Conservation (phyloP, 345 rosid species). For the Eucalyptus victrix region DNA sequence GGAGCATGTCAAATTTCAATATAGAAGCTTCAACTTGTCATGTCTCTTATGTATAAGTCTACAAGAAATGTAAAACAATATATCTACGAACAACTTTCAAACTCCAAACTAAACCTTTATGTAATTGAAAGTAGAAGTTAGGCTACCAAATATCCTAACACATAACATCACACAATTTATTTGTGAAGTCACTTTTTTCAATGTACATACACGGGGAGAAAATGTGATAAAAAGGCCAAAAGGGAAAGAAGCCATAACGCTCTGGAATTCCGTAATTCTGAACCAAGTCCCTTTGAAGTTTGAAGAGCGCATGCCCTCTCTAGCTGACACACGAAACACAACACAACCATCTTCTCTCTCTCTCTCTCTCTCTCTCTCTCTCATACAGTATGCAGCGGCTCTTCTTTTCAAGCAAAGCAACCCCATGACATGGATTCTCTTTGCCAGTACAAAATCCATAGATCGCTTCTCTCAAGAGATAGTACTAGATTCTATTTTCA, state of each 20-base stretch:
- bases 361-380: background rate
- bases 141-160: background rate
- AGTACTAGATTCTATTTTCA: conserved; percentile 26
- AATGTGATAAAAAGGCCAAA: conserved; percentile 19
- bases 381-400: conserved; percentile 6
- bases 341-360: background rate
- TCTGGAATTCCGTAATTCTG: background rate
- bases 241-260: background rate
- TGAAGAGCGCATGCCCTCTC: conserved; percentile 18
- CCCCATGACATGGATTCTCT: conserved; percentile 35
- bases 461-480: conserved; percentile 30
- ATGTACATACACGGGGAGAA: background rate
- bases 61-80: background rate
- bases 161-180: background rate
- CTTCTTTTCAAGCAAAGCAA: conserved; percentile 31
- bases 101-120: background rate
- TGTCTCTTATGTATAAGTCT: background rate
- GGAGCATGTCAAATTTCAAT: background rate
- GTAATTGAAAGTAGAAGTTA: background rate
- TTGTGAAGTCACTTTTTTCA: background rate
- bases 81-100: background rate
- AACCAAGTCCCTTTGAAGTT: background rate
- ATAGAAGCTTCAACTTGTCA: background rate
- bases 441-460: conserved; percentile 34
- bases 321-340: conserved; percentile 18